Percentiles rank a stretch among this genome's conserved stretches.
Evolutionary conservation across 208 protist genomes (phyloP).

Genomic region (Tritrichomonas foetus): DNA sequence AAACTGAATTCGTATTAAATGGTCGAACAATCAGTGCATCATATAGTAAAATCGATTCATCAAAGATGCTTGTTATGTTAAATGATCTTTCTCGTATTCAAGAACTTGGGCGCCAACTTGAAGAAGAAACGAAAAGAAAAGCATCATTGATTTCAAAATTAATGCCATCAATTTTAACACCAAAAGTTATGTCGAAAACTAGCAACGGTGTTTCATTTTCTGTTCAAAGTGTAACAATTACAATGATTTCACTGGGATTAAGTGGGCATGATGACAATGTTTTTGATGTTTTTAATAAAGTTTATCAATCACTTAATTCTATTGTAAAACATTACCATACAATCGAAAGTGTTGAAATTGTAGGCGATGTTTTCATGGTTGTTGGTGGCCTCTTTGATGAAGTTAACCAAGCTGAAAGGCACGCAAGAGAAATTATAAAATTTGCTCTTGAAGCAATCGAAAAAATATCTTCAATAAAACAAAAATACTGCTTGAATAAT

Average conservation of each 20-base stretch:
- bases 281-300: not conserved
- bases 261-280: not conserved
- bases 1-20: too few relatives aligned
- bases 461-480: too few relatives aligned
- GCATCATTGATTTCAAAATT: not conserved
- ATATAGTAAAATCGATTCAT: not conserved
- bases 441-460: not conserved
- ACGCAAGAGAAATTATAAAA: not conserved
- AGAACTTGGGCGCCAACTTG: not conserved
- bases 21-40: too few relatives aligned
- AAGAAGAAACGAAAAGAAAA: not conserved
- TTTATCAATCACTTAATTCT: not conserved
- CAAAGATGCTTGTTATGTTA: not conserved
- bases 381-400: not conserved
- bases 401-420: not conserved
- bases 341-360: not conserved
- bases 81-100: not conserved
- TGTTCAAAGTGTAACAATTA: slow-evolving; percentile 22
- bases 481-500: not conserved
- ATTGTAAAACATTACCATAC: not conserved
- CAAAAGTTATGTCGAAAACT: not conserved
- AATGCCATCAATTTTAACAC: not conserved
- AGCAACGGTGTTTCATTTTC: not conserved
- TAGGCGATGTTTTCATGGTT: not conserved
- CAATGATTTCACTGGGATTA: not conserved